Percentiles rank a stretch among this genome's conserved stretches.
Conservation (phyloP, 116 monocot species). For the Zostera marina region DNA sequence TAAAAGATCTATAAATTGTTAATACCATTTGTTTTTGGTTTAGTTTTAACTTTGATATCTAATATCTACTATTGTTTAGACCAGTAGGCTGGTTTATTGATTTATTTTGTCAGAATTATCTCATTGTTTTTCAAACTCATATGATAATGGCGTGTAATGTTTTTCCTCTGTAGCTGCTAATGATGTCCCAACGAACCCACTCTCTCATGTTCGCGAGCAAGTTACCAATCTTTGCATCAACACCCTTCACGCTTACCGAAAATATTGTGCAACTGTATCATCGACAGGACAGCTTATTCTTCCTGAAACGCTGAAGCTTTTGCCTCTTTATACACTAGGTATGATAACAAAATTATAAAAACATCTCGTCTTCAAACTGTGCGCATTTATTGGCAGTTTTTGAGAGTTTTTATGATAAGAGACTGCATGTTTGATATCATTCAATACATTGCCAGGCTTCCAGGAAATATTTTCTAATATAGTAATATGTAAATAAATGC, state of each 20-base stretch:
- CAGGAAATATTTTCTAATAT: not conserved
- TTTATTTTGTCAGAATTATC: not conserved
- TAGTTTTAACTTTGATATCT: too few relatives aligned
- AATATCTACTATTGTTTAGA: too few relatives aligned
- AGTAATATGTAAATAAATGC: too few relatives aligned
- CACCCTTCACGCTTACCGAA: conserved; percentile 81
- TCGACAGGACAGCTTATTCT: conserved; percentile 93
- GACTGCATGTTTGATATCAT: too few relatives aligned
- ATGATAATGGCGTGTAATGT: not conserved
- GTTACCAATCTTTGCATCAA: conserved; percentile 72
- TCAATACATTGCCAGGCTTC: not conserved
- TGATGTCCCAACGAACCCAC: conserved; percentile 47
- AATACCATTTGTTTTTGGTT: too few relatives aligned
- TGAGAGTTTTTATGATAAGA: not conserved
- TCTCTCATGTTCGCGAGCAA: conserved; percentile 70
- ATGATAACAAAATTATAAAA: not conserved
- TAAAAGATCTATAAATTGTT: too few relatives aligned
- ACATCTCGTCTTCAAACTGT: not conserved
- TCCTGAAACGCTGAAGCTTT: conserved; percentile 90
- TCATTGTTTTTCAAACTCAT: not conserved
- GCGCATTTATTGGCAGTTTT: not conserved
- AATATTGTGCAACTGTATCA: conserved; percentile 89
- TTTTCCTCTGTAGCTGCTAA: conserved; percentile 53
- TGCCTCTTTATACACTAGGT: conserved; percentile 96
- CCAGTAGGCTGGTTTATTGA: too few relatives aligned